Conservation (phyloP, 2,329 filamentous ascomycete genomes). For the Fusarium devonianum region DNA sequence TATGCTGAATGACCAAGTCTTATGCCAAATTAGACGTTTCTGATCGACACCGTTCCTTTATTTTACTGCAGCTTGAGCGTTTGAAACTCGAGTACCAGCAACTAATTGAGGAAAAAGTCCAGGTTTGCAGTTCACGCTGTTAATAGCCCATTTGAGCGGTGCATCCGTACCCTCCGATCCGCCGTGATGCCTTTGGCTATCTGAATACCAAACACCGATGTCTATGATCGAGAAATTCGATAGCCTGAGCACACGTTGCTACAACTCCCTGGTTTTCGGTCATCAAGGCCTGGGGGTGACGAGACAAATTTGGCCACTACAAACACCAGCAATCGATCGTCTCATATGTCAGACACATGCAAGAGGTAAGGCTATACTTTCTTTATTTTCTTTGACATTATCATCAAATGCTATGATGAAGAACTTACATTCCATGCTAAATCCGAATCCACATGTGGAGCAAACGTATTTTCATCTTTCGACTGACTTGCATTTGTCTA, state of each 20-base stretch:
- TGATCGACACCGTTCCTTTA: slow-evolving; percentile 46
- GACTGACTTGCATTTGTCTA: slow-evolving; percentile 63
- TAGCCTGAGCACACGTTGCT: slow-evolving; percentile 41
- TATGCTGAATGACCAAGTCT: slow-evolving; percentile 61
- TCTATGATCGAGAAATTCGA: slow-evolving; percentile 49
- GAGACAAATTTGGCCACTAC: no score
- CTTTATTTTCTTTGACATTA: slow-evolving; percentile 25
- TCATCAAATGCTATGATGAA: slow-evolving; percentile 64
- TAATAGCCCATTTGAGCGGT: slow-evolving; percentile 19
- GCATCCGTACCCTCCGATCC: slow-evolving; percentile 12
- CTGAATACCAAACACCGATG: slow-evolving; percentile 57
- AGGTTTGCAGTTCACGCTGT: slow-evolving; percentile 14
- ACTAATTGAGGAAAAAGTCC: slow-evolving; percentile 34
- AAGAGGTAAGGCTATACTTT: slow-evolving; percentile 40
- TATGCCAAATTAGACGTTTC: slow-evolving; percentile 64
- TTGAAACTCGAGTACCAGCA: slow-evolving; percentile 20
- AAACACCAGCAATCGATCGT: no score
- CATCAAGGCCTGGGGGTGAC: no score
- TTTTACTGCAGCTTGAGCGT: slow-evolving; percentile 14
- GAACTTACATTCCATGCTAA: slow-evolving; percentile 79
- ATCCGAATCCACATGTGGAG: slow-evolving; percentile 72
- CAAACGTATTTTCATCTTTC: slow-evolving; percentile 84
- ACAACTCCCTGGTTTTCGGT: no score
- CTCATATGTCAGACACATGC: no score
- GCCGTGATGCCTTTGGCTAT: slow-evolving; percentile 50